phyloP scores from a whole-genome alignment of 306 rosid species.

The Cicer pinnatifidum region DNA sequence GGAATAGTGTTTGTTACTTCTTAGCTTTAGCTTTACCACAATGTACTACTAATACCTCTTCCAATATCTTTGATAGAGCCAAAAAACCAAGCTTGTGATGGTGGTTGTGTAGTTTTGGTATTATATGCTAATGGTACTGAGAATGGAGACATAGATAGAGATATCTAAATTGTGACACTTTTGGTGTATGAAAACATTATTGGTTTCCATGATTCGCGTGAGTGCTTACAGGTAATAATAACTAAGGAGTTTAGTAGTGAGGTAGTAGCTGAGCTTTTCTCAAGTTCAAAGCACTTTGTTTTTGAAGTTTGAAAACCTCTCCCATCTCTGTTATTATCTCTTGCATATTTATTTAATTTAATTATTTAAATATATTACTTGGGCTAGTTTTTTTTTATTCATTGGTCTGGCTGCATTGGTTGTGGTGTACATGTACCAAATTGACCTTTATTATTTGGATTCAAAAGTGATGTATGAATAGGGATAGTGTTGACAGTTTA shows the following conservation, averaged over 20 bases:
- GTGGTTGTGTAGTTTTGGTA: conserved; percentile 6
- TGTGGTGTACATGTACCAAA: conserved; percentile 41
- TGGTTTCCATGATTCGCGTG: conserved; percentile 56
- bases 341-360: conserved; percentile 34
- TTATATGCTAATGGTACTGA: conserved; percentile 41
- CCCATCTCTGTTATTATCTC: conserved; percentile 24
- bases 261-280: conserved; percentile 47
- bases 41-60: conserved; percentile 27
- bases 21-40: conserved; percentile 49
- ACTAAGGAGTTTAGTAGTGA: conserved; percentile 40
- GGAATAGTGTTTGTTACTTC: conserved; percentile 26
- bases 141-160: conserved; percentile 25
- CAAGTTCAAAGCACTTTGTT: conserved; percentile 52
- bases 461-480: not conserved
- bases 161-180: conserved; percentile 39
- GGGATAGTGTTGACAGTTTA: conserved; percentile 28
- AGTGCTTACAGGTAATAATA: conserved; percentile 43
- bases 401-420: conserved; percentile 47
- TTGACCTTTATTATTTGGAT: conserved; percentile 43
- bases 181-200: conserved; percentile 41
- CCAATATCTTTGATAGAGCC: not conserved
- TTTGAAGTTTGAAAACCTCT: conserved; percentile 39
- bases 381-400: conserved; percentile 40
- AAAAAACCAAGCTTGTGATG: conserved; percentile 37
- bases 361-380: conserved; percentile 28